Evolutionary conservation across 768 basidiomycete species (phyloP), one percentile per base, ranked within the genome.

Genomic region (Trametes elegans): DNA sequence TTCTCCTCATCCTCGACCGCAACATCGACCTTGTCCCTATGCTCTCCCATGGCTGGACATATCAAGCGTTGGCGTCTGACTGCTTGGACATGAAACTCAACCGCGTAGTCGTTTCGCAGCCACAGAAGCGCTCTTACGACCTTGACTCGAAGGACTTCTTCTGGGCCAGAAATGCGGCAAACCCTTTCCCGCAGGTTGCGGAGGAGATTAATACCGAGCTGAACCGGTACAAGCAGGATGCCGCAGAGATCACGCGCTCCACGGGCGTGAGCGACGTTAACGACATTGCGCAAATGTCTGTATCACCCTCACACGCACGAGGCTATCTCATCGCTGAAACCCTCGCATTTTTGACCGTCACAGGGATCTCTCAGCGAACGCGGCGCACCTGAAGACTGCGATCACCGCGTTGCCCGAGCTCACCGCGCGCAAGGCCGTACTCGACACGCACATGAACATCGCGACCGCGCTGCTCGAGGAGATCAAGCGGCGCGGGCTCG

Each of bases 401-500:
- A 97, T 99, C 66, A 98, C 95, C 2, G 92, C 94, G 58, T 77
- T 99, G 18, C 97, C 97, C 1, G 97, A 98, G 68, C 76, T 99
- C 45, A 98, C 96, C 4, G 94, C 97, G 3, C 84, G 97, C 36
- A 99, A 99, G 66, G 91, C 93, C 28, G 95, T 91, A 1, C 80
- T 99, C 23, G 97, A 99, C 69, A 93, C 95, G 3, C 97, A 99
- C 68, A 98, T 99, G 95, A 98, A 98, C 72, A 96, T 99, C 52
- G 96, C 96, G 32, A 97, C 95, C 11, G 89, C 95, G 16, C 73
- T 99, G 9, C 75, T 99, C 26, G 93, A 96, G 68, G 87, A 97
- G 32, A 97, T 99, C 75, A 98, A 98, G 74, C 86, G 85, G 55
- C 84, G 97, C 31, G 93, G 91, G 3, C 78, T 99, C 28, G 97